These are phyloP conservation scores for Ascochyta clinopodiicola DNA, from an alignment of 2,329 filamentous ascomycete species.

Conservation along the genomic window DNA sequence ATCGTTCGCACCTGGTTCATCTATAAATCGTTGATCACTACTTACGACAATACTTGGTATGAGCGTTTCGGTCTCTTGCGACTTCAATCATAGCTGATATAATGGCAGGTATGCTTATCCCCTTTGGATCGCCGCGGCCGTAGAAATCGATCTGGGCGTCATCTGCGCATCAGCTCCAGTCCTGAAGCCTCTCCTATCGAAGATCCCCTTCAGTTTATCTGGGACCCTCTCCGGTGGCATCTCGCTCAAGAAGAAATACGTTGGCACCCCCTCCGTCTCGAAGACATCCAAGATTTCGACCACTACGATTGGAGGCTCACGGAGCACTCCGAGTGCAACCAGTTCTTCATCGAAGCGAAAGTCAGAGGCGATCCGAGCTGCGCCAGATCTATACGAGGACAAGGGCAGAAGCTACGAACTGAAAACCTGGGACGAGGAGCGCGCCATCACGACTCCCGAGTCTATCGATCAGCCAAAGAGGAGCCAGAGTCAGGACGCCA, in stretches of 20 bases:
- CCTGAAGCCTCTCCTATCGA: constrained; percentile 37
- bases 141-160: constrained; percentile 57
- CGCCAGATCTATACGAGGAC: constrained; percentile 21
- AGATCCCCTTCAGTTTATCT: constrained; percentile 34
- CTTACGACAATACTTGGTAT: constrained; percentile 55
- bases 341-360: constrained; percentile 20
- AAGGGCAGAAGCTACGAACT: constrained; percentile 31
- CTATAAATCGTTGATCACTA: constrained; percentile 49
- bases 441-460: constrained; percentile 1
- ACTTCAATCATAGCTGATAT: background rate
- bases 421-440: constrained; percentile 30
- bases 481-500: constrained; percentile 19
- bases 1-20: constrained; percentile 54
- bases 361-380: constrained; percentile 19
- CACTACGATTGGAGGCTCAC: constrained; percentile 1
- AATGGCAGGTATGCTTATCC: constrained; percentile 44
- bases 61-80: too few relatives aligned
- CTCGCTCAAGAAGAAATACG: constrained; percentile 16
- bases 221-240: constrained; percentile 22
- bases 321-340: constrained; percentile 5
- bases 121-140: constrained; percentile 55
- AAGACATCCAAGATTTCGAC: constrained; percentile 9
- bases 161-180: constrained; percentile 44
- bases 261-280: constrained; percentile 5
- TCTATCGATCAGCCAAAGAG: background rate